Evolutionary conservation across 179 eudicot species (phyloP).

Genomic region (Silene noctiflora): DNA sequence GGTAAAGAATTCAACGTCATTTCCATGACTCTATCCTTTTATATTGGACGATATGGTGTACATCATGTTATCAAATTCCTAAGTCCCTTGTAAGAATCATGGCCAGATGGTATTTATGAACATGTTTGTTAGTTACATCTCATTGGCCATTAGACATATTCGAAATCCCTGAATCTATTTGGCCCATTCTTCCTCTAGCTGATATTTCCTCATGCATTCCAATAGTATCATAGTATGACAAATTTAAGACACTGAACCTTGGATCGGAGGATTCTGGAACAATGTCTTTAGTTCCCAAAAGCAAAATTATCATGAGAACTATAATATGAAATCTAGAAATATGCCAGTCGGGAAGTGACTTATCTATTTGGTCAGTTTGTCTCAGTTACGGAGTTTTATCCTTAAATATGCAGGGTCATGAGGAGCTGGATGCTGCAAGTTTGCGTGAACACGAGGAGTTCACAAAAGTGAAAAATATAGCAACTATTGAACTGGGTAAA

Average conservation of each 20-base stretch:
- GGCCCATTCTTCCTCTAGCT: background rate
- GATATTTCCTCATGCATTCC: background rate
- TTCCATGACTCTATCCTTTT: background rate
- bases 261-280: background rate
- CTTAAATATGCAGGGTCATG: conserved; percentile 59
- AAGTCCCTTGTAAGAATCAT: background rate
- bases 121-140: background rate
- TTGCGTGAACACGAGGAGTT: conserved; percentile 97
- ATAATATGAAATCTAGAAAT: background rate
- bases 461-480: conserved; percentile 96
- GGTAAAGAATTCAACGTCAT: background rate
- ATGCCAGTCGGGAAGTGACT: background rate
- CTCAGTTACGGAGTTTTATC: background rate
- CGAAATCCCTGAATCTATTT: background rate
- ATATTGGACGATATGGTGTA: background rate
- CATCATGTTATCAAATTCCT: background rate
- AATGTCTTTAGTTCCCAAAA: no score
- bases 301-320: no score
- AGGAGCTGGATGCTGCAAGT: conserved; percentile 98
- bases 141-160: background rate
- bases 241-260: background rate
- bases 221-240: background rate
- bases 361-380: background rate
- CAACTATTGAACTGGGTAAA: conserved; percentile 87
- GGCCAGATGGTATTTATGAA: background rate